Base-by-base conservation (phyloP, 2,329 filamentous ascomycete species). In the Stachybotrys echinatus region DNA sequence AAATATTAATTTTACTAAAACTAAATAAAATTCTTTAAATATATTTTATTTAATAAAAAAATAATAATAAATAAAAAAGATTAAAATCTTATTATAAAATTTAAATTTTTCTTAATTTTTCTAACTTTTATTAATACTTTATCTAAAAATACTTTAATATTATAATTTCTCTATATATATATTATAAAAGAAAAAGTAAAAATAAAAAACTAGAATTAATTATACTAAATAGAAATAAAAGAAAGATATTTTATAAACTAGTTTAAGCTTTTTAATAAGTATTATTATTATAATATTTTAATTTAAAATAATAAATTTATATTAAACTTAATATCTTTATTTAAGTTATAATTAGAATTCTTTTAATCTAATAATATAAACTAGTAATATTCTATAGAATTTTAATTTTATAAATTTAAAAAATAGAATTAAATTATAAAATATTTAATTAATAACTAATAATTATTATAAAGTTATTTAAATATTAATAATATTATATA, bases 111-210 rank as follows among this genome's bases (percentile, higher is more conserved):
- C 21, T 49, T 46, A 19, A 42, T 23, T 50, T 42, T 17, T 52
- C 40, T 46, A 49, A 44, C 5, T 45, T 23, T 2, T 50, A 45
- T 53, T 50, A 51, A 23, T 37, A 22, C 1, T 40, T 40, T 8
- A 40, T 40, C n/a, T 23, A 31, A 1, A 48, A 22, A 38, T 48
- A 19, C 37, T 45, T 23, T 47, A 51, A 45, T 31, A 51, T 48
- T 17, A 31, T 34, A 37, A 12, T 47, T 37, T 48, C 52, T 51
- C 48, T 31, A 5, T 48, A 46, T 55, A 51, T 53, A 18, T 40
- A 20, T 1, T 31, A 7, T 31, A 31, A 7, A 31, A 18, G 18
- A 1, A 50, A 23, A 37, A 47, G 19, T 42, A 48, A 27, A 42
- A 51, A 45, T 31, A 51, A 42, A 12, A 37, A 7, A 17, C 38